A percentile compares a stretch with the other conserved stretches of the same genome.
Evolutionary conservation across 257 asterid genomes (phyloP).

Genomic region (Capsicum chinense): DNA sequence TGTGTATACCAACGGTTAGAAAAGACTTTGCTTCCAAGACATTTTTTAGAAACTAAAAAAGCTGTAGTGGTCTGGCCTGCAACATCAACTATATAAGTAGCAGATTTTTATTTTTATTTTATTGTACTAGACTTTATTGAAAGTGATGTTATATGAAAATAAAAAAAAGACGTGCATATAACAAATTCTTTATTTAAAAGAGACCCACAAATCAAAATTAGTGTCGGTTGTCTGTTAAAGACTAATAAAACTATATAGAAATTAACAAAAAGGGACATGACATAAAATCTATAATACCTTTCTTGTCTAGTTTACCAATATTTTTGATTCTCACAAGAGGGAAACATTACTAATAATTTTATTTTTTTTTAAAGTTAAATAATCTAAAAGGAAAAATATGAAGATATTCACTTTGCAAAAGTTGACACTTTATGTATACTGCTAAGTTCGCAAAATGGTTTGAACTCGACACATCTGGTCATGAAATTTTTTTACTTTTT

Average conservation of each 20-base stretch:
- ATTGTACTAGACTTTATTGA: slow-evolving; percentile 6
- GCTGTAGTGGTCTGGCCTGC: slow-evolving; percentile 20
- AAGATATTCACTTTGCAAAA: no score
- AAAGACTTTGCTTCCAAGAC: slow-evolving; percentile 76
- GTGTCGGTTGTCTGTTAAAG: slow-evolving; percentile 30
- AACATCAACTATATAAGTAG: not conserved
- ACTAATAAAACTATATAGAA: not conserved
- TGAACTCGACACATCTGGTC: no score
- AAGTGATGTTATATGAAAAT: slow-evolving; percentile 8
- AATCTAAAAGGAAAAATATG: no score
- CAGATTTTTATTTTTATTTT: not conserved
- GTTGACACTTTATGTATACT: no score
- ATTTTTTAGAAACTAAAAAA: slow-evolving; percentile 35
- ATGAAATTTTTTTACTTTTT: no score
- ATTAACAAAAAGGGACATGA: not conserved
- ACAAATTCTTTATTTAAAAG: not conserved
- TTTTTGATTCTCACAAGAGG: slow-evolving; percentile 19
- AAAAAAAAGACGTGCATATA: slow-evolving; percentile 13
- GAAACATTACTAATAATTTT: not conserved
- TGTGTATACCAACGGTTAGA: slow-evolving; percentile 51
- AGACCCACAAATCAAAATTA: slow-evolving; percentile 14
- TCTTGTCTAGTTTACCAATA: not conserved
- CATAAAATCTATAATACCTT: not conserved
- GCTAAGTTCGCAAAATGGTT: no score
- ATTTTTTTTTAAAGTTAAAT: no score